Evolutionary conservation across 441 rosid genomes (phyloP).

Genomic region (Arabidopsis lyrata): DNA sequence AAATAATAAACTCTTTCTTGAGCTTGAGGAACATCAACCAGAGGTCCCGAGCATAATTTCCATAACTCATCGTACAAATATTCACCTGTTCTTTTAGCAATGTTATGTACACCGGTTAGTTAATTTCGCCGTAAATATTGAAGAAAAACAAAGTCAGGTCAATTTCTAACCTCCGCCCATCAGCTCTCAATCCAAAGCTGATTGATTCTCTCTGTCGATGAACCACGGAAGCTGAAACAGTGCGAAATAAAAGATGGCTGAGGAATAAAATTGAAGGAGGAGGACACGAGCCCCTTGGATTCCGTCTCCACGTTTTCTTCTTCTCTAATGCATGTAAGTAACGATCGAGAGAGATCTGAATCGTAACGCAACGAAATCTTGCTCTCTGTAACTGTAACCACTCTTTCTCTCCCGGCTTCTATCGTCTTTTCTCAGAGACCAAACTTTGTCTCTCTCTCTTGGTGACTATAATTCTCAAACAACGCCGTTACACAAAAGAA

Average conservation of each 20-base stretch:
- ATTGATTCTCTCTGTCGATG: slow-evolving; percentile 10
- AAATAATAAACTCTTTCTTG: slow-evolving; percentile 63
- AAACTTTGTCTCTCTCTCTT: too few species aligned
- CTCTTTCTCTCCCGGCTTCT: slow-evolving; percentile 13
- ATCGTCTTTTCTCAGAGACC: too few species aligned
- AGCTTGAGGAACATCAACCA: slow-evolving; percentile 63
- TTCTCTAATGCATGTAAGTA: slow-evolving; percentile 43
- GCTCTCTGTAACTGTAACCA: slow-evolving; percentile 50
- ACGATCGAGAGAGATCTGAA: slow-evolving; percentile 58
- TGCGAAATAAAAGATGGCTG: slow-evolving; percentile 15
- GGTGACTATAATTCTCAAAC: too few species aligned
- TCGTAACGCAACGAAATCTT: slow-evolving; percentile 49
- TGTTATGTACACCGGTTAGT: not conserved
- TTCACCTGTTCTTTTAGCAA: slow-evolving; percentile 24
- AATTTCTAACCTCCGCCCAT: slow-evolving; percentile 48
- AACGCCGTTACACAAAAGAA: too few species aligned
- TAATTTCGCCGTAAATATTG: slow-evolving; percentile 23
- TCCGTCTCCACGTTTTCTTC: slow-evolving; percentile 35
- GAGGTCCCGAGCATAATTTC: slow-evolving; percentile 72
- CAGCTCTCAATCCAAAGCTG: slow-evolving; percentile 36
- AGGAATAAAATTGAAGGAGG: slow-evolving; percentile 15
- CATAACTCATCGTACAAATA: slow-evolving; percentile 63
- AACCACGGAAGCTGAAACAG: slow-evolving; percentile 44
- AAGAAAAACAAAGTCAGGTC: not conserved
- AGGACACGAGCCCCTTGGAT: slow-evolving; percentile 35